These are phyloP conservation scores for Teratosphaeria destructans DNA, from an alignment of 2,329 filamentous ascomycete species.

Conservation along the genomic window DNA sequence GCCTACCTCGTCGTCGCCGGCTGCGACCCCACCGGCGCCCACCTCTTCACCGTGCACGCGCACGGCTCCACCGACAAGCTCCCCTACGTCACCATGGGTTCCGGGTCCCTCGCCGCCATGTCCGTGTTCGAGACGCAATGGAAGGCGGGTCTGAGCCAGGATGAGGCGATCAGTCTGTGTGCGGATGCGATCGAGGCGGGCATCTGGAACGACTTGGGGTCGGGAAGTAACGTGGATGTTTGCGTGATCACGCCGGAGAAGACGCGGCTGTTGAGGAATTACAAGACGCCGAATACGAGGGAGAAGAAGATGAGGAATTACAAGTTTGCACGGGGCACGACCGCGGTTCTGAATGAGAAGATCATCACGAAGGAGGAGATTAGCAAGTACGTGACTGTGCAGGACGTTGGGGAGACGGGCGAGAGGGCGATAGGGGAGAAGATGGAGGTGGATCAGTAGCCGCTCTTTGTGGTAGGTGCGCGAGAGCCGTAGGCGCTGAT, in stretches of 20 bases:
- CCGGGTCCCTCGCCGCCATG: conserved; percentile 92
- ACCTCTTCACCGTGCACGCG: conserved; percentile 96
- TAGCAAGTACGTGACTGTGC: conserved; percentile 83
- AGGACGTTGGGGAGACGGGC: conserved; percentile 56
- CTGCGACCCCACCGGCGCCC: conserved; percentile 87
- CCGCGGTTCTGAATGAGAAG: conserved; percentile 90
- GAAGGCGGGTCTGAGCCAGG: conserved; percentile 65
- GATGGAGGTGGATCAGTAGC: conserved; percentile 51
- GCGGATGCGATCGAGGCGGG: conserved; percentile 85
- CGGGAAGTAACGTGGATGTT: conserved; percentile 93
- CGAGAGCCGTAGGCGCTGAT: neutral
- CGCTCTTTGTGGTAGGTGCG: neutral
- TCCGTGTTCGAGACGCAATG: conserved; percentile 94
- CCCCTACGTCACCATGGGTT: conserved; percentile 98
- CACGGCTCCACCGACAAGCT: conserved; percentile 98
- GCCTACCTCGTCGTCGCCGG: conserved; percentile 96
- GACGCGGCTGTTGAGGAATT: conserved; percentile 86
- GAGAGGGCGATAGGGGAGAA: conserved; percentile 52
- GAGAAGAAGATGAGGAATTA: conserved; percentile 89
- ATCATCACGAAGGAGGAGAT: conserved; percentile 90
- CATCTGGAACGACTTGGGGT: conserved; percentile 98
- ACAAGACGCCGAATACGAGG: conserved; percentile 85
- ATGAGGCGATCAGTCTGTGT: conserved; percentile 73
- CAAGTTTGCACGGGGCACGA: conserved; percentile 82
- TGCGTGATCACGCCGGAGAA: conserved; percentile 92